Evolutionary conservation across 2,329 filamentous ascomycete species (phyloP).

Genomic region (Talaromyces atroroseus): DNA sequence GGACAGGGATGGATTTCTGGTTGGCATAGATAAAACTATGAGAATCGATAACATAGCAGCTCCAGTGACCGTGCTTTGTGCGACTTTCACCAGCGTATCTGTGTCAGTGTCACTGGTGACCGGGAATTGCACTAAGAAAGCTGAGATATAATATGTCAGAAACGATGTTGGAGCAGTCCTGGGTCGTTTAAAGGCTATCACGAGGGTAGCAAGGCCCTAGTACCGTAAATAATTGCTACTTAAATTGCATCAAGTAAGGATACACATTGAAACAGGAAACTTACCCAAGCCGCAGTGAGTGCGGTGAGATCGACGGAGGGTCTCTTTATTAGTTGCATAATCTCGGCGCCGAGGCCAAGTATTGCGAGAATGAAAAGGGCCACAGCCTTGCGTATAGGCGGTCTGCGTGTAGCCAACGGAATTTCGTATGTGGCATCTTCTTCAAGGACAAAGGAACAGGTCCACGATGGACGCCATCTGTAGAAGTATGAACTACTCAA

Average conservation of each 20-base stretch:
- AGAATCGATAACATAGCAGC: slow-evolving; percentile 45
- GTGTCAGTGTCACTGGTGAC: slow-evolving; percentile 23
- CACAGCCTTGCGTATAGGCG: slow-evolving; percentile 29
- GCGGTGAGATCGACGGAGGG: slow-evolving; percentile 16
- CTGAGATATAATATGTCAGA: slow-evolving; percentile 29
- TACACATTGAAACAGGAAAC: slow-evolving; percentile 16
- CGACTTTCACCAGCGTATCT: slow-evolving; percentile 14
- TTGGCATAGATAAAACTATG: slow-evolving; percentile 62
- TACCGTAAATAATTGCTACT: slow-evolving; percentile 18
- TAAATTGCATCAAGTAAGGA: background rate
- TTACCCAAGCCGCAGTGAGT: slow-evolving; percentile 33
- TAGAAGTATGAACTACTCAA: slow-evolving; percentile 19
- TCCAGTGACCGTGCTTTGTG: slow-evolving; percentile 28
- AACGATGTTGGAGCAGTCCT: slow-evolving; percentile 38
- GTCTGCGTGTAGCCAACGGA: slow-evolving; percentile 27
- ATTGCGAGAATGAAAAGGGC: slow-evolving; percentile 35
- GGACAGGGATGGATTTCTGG: slow-evolving; percentile 56
- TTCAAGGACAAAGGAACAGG: slow-evolving; percentile 48
- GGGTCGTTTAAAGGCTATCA: slow-evolving; percentile 37
- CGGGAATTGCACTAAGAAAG: slow-evolving; percentile 31
- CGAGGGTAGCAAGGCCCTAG: slow-evolving; percentile 30
- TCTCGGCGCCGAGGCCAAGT: slow-evolving; percentile 31
- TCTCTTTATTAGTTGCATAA: slow-evolving; percentile 19
- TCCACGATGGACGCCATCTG: slow-evolving; percentile 45
- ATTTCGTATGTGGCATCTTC: slow-evolving; percentile 24